Percentiles rank a stretch among this genome's conserved stretches.
These are phyloP conservation scores for Saturnispora saitoi DNA, from an alignment of 805 yeast species.

Conservation along the genomic window DNA sequence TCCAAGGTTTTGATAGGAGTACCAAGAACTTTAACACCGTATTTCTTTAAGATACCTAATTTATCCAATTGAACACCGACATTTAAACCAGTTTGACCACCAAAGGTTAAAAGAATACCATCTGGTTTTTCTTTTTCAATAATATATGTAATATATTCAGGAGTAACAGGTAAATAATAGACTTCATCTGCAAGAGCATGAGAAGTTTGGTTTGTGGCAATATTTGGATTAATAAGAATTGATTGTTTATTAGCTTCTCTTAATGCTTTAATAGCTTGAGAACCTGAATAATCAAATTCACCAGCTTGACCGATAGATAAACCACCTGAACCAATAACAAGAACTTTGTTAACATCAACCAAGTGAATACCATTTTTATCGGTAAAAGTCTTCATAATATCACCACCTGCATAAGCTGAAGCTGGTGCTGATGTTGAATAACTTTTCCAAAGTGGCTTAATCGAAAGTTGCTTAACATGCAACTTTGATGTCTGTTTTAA, in stretches of 20 bases:
- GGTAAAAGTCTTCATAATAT: conserved; percentile 45
- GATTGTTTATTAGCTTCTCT: conserved; percentile 98
- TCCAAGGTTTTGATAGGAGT: conserved; percentile 93
- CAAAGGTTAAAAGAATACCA: conserved; percentile 93
- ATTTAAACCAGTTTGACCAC: conserved; percentile 96
- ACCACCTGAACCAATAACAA: conserved; percentile 97
- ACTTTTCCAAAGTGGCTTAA: background rate
- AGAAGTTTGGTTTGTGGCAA: conserved; percentile 97
- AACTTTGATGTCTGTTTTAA: conserved; percentile 4
- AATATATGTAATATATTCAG: conserved; percentile 94
- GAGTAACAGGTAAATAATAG: conserved; percentile 93
- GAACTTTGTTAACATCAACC: conserved; percentile 79
- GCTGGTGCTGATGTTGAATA: conserved; percentile 14
- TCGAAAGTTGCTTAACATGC: background rate
- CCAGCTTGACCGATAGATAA: conserved; percentile 98
- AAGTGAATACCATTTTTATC: conserved; percentile 56
- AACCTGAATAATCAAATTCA: conserved; percentile 97
- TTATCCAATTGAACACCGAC: conserved; percentile 89
- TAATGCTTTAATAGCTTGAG: conserved; percentile 97
- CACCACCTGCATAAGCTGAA: conserved; percentile 51
- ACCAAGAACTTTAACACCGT: conserved; percentile 94
- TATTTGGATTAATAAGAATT: conserved; percentile 91
- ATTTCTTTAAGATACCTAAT: conserved; percentile 80
- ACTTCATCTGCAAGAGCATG: conserved; percentile 97
- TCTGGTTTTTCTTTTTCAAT: conserved; percentile 94